These are phyloP conservation scores for Rhodotorula graminis DNA, from an alignment of 768 basidiomycete genomes.

Conservation along the genomic window DNA sequence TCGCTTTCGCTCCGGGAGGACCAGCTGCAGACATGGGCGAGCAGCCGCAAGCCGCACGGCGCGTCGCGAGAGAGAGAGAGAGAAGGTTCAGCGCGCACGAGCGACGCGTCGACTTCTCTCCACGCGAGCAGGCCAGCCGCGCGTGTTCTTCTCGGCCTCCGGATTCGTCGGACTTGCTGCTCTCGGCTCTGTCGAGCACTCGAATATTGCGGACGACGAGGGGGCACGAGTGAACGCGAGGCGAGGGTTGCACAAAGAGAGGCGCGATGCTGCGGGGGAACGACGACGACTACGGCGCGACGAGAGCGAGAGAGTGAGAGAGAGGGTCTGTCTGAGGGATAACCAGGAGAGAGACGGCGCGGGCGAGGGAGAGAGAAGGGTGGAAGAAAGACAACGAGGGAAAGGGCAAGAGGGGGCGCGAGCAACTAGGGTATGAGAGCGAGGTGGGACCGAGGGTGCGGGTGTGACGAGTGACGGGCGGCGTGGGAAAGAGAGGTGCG, in stretches of 20 bases:
- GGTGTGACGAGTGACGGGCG: not conserved
- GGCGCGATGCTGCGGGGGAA: not conserved
- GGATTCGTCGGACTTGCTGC: no score
- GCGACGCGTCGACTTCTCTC: no score
- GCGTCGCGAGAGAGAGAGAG: no score
- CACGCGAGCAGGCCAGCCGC: no score
- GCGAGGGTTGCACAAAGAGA: not conserved
- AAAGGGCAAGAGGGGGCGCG: not conserved
- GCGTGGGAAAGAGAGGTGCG: not conserved
- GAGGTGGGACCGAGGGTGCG: not conserved
- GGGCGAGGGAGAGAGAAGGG: not conserved
- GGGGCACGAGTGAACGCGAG: not conserved
- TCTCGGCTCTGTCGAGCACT: not conserved
- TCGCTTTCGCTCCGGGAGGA: no score
- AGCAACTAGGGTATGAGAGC: not conserved
- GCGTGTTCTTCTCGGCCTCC: no score
- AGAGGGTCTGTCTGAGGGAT: not conserved
- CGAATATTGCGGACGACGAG: not conserved
- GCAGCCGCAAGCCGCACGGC: no score
- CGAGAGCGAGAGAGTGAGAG: not conserved
- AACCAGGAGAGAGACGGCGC: not conserved
- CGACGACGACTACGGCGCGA: not conserved
- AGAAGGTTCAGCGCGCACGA: no score
- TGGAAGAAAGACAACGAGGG: conserved; percentile 14
- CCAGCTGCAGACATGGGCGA: no score